Evolutionary conservation across 768 basidiomycete genomes (phyloP), one percentile per base, ranked within the genome.

Genomic region (Xerocomus potaroensis): DNA sequence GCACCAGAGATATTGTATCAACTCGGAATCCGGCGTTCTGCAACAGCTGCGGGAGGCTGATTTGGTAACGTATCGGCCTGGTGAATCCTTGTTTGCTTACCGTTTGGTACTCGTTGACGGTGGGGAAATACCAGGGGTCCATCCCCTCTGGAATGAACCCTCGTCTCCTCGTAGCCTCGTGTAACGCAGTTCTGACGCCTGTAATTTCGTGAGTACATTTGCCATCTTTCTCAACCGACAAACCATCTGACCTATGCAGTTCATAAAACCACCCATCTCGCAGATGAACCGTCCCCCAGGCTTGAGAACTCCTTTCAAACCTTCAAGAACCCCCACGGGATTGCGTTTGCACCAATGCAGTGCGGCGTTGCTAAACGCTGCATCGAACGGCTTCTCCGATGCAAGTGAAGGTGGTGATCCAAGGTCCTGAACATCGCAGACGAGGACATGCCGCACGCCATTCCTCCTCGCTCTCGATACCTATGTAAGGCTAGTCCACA

Each of bases 71-170:
- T 32, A 27, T 41, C 36, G 31, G 47, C 23, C 19, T 42, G 30
- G 36, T 12, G n/a, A 18, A 18, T 32, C 21, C 26, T 9, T 31
- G 18, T 23, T 33, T 11, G 49, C 69, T 47, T 58, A 83, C 82
- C 62, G 72, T 69, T 37, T 63, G 66, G 62, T 92, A 91, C 48
- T 86, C 80, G 23, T 78, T 73, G 10, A 73, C 72, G 0, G 83
- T 83, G 4, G 91, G 91, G 60, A 90, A 91, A 68, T 80, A 90
- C 88, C 88, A 92, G 0, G 91, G 91, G 58, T 93, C 90, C 34
- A 80, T 61, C 10, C 64, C 57, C 8, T 66, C 64, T 9, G 88
- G 78, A 61, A 89, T 72, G 45, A 80, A 63, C 0, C 86, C 84
- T 22, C 73, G 70, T 24, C 65, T 63, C 45, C 66, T 67, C 31